Conservation (phyloP, 75 land plant genomes). For the Sequoia sempervirens region DNA sequence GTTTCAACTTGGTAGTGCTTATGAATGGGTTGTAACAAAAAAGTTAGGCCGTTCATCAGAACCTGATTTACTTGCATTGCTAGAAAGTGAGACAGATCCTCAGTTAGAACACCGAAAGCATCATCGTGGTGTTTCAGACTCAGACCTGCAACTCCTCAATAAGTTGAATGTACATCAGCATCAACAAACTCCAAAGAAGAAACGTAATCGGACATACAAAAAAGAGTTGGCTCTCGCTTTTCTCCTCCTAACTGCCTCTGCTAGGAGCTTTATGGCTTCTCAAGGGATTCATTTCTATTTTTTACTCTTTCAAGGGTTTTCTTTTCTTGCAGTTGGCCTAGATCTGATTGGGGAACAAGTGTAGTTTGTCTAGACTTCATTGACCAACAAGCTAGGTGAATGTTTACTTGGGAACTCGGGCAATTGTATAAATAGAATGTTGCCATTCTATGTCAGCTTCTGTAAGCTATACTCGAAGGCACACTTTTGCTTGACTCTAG, state of each 20-base stretch:
- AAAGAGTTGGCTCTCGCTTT: constrained; percentile 76
- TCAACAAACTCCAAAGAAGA: constrained; percentile 37
- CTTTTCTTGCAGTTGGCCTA: constrained; percentile 69
- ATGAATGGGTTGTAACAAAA: constrained; percentile 96
- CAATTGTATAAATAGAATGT: background rate
- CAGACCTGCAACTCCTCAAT: constrained; percentile 30
- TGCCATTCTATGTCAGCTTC: background rate
- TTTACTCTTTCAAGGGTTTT: constrained; percentile 79
- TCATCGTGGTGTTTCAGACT: constrained; percentile 44
- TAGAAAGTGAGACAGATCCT: constrained; percentile 26
- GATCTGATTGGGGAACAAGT: constrained; percentile 62
- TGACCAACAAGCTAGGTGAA: constrained; percentile 48
- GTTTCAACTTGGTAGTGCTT: constrained; percentile 76
- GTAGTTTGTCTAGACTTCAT: constrained; percentile 67
- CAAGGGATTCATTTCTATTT: constrained; percentile 94
- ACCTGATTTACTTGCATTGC: constrained; percentile 46
- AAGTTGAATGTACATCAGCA: constrained; percentile 13
- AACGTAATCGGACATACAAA: constrained; percentile 58
- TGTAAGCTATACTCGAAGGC: background rate
- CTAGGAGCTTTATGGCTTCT: constrained; percentile 70
- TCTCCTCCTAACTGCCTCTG: constrained; percentile 71
- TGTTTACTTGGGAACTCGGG: background rate
- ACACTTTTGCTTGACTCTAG: background rate
- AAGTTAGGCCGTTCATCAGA: constrained; percentile 83
- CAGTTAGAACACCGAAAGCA: constrained; percentile 13